These are phyloP conservation scores for Fonsecaea nubica DNA, from an alignment of 2,329 filamentous ascomycete genomes.

Conservation along the genomic window DNA sequence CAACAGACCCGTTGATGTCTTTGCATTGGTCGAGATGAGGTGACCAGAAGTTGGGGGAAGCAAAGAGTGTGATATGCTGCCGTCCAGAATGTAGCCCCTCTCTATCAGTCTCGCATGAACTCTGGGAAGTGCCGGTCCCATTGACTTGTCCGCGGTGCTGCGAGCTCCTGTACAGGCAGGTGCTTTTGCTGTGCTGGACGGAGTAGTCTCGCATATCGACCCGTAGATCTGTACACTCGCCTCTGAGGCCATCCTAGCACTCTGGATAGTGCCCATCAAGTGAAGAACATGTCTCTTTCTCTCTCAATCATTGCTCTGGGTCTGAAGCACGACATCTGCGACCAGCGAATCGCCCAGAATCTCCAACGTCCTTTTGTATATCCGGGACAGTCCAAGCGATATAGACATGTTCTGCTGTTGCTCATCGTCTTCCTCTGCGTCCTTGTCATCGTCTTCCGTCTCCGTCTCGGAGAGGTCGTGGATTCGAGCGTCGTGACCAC, in stretches of 20 bases:
- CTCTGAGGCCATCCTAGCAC: not conserved
- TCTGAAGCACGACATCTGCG: not conserved
- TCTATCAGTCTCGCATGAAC: not conserved
- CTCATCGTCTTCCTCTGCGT: slow-evolving; percentile 20
- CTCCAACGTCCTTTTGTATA: slow-evolving; percentile 39
- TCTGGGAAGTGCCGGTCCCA: too few species aligned
- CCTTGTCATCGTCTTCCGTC: slow-evolving; percentile 32
- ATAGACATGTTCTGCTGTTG: slow-evolving; percentile 23
- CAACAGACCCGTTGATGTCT: not conserved
- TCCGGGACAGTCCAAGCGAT: slow-evolving; percentile 31
- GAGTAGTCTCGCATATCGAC: not conserved
- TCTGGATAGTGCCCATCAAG: slow-evolving; percentile 4
- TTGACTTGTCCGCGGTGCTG: not conserved
- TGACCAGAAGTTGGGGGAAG: slow-evolving; percentile 16
- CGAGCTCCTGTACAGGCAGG: not conserved
- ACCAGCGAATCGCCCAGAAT: slow-evolving; percentile 39
- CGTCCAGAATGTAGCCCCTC: not conserved
- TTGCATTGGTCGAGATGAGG: slow-evolving; percentile 10
- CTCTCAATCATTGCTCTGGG: slow-evolving; percentile 11
- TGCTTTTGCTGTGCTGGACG: not conserved
- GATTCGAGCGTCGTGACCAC: slow-evolving; percentile 23
- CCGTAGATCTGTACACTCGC: not conserved
- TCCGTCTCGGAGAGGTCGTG: slow-evolving; percentile 31
- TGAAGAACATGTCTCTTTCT: slow-evolving; percentile 3
- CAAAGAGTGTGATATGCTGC: slow-evolving; percentile 4